Percentiles rank a stretch among this genome's conserved stretches.
Evolutionary conservation across 2,329 filamentous ascomycete species (phyloP).

Genomic region (Fusarium verrucosum): DNA sequence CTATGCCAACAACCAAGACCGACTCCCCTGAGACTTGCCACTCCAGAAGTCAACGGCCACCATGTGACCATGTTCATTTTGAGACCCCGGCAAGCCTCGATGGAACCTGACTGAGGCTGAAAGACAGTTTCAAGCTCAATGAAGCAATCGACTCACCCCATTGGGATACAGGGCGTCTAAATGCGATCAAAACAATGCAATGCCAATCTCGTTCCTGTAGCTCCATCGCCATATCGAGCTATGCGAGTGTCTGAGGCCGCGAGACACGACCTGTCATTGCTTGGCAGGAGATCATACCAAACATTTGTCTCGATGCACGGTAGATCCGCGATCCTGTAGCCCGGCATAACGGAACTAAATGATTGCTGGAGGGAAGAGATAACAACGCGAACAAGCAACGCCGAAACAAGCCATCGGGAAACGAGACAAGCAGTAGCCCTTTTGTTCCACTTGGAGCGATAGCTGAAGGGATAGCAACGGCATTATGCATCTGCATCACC

Average conservation of each 20-base stretch:
- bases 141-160: neutral
- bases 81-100: slow-evolving; percentile 2
- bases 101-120: neutral
- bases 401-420: slow-evolving; percentile 13
- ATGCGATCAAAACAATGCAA: neutral
- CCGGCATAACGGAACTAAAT: slow-evolving; percentile 2
- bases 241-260: slow-evolving; percentile 4
- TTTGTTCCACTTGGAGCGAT: slow-evolving; percentile 12
- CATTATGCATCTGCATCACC: slow-evolving; percentile 18
- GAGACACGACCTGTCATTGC: slow-evolving; percentile 18
- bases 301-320: neutral
- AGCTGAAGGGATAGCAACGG: slow-evolving; percentile 26
- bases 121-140: slow-evolving; percentile 1
- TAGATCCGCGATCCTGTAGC: slow-evolving; percentile 9
- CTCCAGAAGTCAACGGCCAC: neutral
- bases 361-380: slow-evolving; percentile 41
- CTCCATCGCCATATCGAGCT: slow-evolving; percentile 15
- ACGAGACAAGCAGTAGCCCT: slow-evolving; percentile 5
- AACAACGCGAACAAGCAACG: slow-evolving; percentile 35
- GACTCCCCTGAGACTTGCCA: slow-evolving; percentile 4
- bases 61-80: neutral
- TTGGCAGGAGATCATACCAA: slow-evolving; percentile 20
- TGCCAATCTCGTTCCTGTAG: slow-evolving; percentile 6
- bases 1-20: slow-evolving; percentile 10
- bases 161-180: slow-evolving; percentile 5